phyloP scores from a whole-genome alignment of 768 basidiomycete genomes.

The Tricholoma sp. region DNA sequence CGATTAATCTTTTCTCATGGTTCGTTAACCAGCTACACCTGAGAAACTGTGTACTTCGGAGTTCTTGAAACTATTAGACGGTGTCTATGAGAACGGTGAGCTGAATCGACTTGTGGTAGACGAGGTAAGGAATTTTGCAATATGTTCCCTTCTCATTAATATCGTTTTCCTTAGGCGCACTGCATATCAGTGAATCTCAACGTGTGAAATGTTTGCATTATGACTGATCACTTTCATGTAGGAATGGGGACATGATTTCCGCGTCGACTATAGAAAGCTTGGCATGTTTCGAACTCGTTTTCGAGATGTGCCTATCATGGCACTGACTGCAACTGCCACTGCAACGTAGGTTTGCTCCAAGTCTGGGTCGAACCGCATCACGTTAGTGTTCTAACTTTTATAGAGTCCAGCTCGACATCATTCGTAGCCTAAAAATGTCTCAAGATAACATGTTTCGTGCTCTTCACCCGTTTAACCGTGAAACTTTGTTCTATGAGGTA shows the following conservation, averaged over 20 bases:
- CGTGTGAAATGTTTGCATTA: background rate
- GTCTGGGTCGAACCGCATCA: background rate
- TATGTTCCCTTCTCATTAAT: background rate
- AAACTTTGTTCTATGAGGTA: slow-evolving; percentile 81
- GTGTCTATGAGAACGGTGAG: slow-evolving; percentile 46
- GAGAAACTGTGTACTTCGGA: slow-evolving; percentile 60
- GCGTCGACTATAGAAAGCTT: slow-evolving; percentile 65
- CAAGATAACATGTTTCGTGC: slow-evolving; percentile 52
- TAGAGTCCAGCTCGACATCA: slow-evolving; percentile 74
- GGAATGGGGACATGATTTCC: slow-evolving; percentile 87
- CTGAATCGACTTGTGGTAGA: slow-evolving; percentile 77
- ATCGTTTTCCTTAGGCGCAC: slow-evolving; percentile 49
- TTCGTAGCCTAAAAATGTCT: slow-evolving; percentile 58
- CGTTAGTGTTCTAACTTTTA: background rate
- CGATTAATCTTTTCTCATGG: background rate
- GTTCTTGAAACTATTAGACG: slow-evolving; percentile 45
- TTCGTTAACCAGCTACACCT: slow-evolving; percentile 54
- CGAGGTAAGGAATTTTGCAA: slow-evolving; percentile 46
- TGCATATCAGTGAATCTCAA: slow-evolving; percentile 62
- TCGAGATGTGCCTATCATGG: slow-evolving; percentile 77
- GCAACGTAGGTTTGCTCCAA: slow-evolving; percentile 40
- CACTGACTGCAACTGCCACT: slow-evolving; percentile 81
- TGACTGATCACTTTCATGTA: slow-evolving; percentile 19
- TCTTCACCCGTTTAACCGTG: slow-evolving; percentile 75
- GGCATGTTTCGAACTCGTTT: slow-evolving; percentile 67